Percentiles rank a stretch among this genome's conserved stretches.
Conservation (phyloP, 2,329 filamentous ascomycete species). For the Arthrinium puccinioides region DNA sequence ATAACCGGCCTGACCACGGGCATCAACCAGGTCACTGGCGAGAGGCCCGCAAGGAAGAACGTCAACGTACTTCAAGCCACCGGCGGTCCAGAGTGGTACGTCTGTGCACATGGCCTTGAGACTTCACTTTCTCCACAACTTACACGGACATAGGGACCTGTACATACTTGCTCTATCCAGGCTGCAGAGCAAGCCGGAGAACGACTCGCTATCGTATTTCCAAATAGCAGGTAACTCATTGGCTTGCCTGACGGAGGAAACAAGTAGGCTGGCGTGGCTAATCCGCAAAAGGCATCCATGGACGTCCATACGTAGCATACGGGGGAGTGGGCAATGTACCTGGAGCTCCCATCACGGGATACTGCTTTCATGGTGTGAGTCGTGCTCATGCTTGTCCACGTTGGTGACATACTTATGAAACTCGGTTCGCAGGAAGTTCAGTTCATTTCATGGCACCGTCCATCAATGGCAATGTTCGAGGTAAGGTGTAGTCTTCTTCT, state of each 20-base stretch:
- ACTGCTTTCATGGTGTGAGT: conserved; percentile 32
- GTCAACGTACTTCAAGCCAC: conserved; percentile 36
- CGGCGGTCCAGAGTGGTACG: conserved; percentile 18
- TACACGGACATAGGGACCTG: conserved; percentile 31
- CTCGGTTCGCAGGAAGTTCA: conserved; percentile 32
- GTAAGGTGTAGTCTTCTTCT: conserved; percentile 21
- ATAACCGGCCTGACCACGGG: conserved; percentile 18
- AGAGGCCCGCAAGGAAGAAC: conserved; percentile 36
- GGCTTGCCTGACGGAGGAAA: not conserved
- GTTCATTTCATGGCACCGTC: conserved; percentile 49
- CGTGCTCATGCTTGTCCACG: not conserved
- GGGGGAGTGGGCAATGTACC: conserved; percentile 26
- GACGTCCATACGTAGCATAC: conserved; percentile 33
- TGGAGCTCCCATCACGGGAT: conserved; percentile 8
- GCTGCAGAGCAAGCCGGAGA: conserved; percentile 32
- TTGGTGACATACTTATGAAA: conserved; percentile 1
- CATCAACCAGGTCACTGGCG: conserved; percentile 22
- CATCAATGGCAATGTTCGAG: conserved; percentile 47
- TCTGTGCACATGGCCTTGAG: too few relatives aligned
- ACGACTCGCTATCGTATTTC: conserved; percentile 41
- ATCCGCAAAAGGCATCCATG: conserved; percentile 23
- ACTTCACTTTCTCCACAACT: not conserved
- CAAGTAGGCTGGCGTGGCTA: too few relatives aligned
- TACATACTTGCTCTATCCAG: conserved; percentile 38
- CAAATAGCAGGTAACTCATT: conserved; percentile 34